A percentile compares a stretch with the other conserved stretches of the same genome.
Evolutionary conservation across 1,284 basidiomycete species (phyloP).

Genomic region (Trichosporon inkin): DNA sequence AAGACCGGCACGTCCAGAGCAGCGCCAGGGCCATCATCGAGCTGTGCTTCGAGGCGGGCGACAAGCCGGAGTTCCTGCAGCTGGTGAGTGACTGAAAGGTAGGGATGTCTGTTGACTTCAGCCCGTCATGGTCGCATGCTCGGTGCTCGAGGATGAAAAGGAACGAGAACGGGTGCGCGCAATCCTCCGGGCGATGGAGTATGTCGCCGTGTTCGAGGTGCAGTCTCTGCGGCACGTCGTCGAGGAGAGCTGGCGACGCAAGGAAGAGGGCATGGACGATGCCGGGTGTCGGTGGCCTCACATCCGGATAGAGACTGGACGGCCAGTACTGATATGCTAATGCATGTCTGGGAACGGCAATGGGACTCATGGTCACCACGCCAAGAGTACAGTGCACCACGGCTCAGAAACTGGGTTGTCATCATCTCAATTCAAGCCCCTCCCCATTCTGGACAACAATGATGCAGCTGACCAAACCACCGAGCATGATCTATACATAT

Average conservation of each 20-base stretch:
- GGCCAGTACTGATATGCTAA: too few species aligned
- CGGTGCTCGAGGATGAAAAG: slow-evolving; percentile 16
- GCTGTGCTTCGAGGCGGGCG: slow-evolving; percentile 27
- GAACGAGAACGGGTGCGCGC: slow-evolving; percentile 23
- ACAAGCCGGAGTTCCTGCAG: slow-evolving; percentile 39
- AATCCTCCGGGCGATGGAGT: slow-evolving; percentile 31
- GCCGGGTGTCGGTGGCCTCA: slow-evolving; percentile 34
- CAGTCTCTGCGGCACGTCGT: slow-evolving; percentile 25
- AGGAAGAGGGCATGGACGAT: slow-evolving; percentile 32
- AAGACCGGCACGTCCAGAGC: slow-evolving; percentile 24
- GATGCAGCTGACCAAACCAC: too few species aligned
- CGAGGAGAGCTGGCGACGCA: slow-evolving; percentile 36
- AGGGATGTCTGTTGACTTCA: neutral
- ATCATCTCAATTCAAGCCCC: too few species aligned
- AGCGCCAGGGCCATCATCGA: slow-evolving; percentile 28
- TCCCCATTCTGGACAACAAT: too few species aligned
- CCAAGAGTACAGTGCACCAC: too few species aligned
- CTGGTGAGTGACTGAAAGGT: slow-evolving; percentile 27
- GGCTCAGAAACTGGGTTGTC: too few species aligned
- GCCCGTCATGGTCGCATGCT: slow-evolving; percentile 32
- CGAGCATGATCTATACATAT: too few species aligned
- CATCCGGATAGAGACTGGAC: slow-evolving; percentile 32
- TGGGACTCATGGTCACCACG: too few species aligned
- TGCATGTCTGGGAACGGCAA: too few species aligned
- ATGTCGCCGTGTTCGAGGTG: slow-evolving; percentile 35